phyloP scores from a whole-genome alignment of 1,284 basidiomycete species.

The Marasmius sp. region DNA sequence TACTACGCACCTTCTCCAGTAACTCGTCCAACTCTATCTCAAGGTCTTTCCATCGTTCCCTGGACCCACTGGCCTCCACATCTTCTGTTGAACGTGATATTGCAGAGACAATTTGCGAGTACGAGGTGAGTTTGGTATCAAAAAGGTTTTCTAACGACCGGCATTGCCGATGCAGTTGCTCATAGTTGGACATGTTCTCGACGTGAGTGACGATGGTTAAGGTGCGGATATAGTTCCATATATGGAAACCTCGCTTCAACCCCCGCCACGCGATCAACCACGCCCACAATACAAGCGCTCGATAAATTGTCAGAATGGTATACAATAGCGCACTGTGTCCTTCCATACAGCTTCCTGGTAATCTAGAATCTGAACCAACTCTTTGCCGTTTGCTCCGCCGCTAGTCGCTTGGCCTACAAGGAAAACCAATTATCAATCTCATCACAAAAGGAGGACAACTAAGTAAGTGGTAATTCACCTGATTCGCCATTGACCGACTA shows the following conservation, averaged over 20 bases:
- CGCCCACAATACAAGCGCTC: background rate
- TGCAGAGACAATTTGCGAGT: slow-evolving; percentile 80
- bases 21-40: slow-evolving; percentile 87
- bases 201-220: background rate
- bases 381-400: slow-evolving; percentile 59
- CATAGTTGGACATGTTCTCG: slow-evolving; percentile 67
- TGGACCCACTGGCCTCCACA: slow-evolving; percentile 68
- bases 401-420: slow-evolving; percentile 57
- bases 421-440: slow-evolving; percentile 3
- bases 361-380: slow-evolving; percentile 58
- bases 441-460: background rate
- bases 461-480: slow-evolving; percentile 38
- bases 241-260: background rate
- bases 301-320: background rate
- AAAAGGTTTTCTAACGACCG: slow-evolving; percentile 89
- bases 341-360: background rate
- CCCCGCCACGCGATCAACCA: background rate
- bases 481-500: slow-evolving; percentile 61
- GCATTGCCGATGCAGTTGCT: slow-evolving; percentile 82
- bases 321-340: background rate
- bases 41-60: slow-evolving; percentile 74
- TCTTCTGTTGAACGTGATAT: slow-evolving; percentile 67
- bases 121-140: slow-evolving; percentile 87
- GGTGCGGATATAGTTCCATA: background rate
- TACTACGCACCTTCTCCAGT: slow-evolving; percentile 72